These are phyloP conservation scores for Kluyveromyces sp. DNA, from an alignment of 1,139 yeast genomes.

Conservation along the genomic window DNA sequence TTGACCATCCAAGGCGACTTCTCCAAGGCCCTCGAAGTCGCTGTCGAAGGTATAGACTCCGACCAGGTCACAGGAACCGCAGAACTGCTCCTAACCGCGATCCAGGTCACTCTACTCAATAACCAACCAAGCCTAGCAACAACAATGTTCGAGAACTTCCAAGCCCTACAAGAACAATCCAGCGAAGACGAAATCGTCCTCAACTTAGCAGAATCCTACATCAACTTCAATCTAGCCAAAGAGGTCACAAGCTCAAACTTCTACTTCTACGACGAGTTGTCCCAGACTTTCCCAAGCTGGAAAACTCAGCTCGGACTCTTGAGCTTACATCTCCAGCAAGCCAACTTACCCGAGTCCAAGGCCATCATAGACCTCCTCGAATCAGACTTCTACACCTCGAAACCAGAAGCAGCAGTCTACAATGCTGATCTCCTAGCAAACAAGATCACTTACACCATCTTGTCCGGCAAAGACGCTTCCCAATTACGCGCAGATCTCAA, in stretches of 20 bases:
- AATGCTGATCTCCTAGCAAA: conserved; percentile 44
- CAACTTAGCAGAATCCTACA: conserved; percentile 28
- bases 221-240: conserved; percentile 25
- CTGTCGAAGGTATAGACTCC: conserved; percentile 23
- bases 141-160: conserved; percentile 23
- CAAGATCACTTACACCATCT: conserved; percentile 44
- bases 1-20: conserved; percentile 20
- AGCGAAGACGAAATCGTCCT: conserved; percentile 30
- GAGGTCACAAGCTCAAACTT: conserved; percentile 28
- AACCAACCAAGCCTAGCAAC: conserved; percentile 21
- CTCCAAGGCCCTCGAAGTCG: conserved; percentile 19
- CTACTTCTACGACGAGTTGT: conserved; percentile 30
- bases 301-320: conserved; percentile 34
- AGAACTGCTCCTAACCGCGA: conserved; percentile 26
- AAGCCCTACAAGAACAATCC: conserved; percentile 19
- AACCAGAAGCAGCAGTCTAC: conserved; percentile 20
- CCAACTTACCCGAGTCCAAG: conserved; percentile 37
- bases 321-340: conserved; percentile 34
- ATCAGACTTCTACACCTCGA: conserved; percentile 25
- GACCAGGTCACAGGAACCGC: conserved; percentile 19
- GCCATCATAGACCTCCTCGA: conserved; percentile 31
- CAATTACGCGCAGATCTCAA: conserved; percentile 38
- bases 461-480: conserved; percentile 37
- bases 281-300: conserved; percentile 30
- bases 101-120: conserved; percentile 23